Evolutionary conservation across 83 land plant species (phyloP), one percentile per base, ranked within the genome.

Genomic region (Isoetes engelmannii): DNA sequence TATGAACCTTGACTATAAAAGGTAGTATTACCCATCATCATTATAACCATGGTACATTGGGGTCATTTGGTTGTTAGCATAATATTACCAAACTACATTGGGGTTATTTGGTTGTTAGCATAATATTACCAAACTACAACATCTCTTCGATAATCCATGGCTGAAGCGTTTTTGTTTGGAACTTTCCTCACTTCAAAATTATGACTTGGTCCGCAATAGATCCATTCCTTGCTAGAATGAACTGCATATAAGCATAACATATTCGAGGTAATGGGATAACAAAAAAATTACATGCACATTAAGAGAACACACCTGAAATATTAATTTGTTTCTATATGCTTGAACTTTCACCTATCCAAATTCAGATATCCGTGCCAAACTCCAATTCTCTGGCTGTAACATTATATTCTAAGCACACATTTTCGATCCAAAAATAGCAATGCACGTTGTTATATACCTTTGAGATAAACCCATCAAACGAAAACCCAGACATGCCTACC

Each of bases 401-500:
- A 69, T 85, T 83, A 85, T 7, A 19, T 57, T 41, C 50, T 47
- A 0, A 61, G 37, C 68, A 6, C 13, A 57, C 82, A 74, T 69
- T 42, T 5, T 12, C 42, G 57, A 45, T 20, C 41, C n/a, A 45
- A 18, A 13, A 59, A 45, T 63, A 6, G 47, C 48, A 44, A 47
- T 18, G 13, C 4, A 47, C 44, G 5, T 42, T 4, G 15, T 4
- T 28, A 48, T 79, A 75, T 72, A 85, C 88, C 6, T 72, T 44
- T 0, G 57, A 17, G 56, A 70, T 20, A 63, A 86, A 86, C 0
- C 58, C 44, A 48, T 84, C 89, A 9, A 86, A 45, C 4, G 20
- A 45, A 67, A 86, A 86, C 42, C 89, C 89, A 21, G 87, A 86
- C 89, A 86, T 86, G 57, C 89, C 89, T 10, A 86, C 75, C 13